Evolutionary conservation across 2,329 filamentous ascomycete genomes (phyloP), one percentile per base, ranked within the genome.

Genomic region (Exophiala sp.): DNA sequence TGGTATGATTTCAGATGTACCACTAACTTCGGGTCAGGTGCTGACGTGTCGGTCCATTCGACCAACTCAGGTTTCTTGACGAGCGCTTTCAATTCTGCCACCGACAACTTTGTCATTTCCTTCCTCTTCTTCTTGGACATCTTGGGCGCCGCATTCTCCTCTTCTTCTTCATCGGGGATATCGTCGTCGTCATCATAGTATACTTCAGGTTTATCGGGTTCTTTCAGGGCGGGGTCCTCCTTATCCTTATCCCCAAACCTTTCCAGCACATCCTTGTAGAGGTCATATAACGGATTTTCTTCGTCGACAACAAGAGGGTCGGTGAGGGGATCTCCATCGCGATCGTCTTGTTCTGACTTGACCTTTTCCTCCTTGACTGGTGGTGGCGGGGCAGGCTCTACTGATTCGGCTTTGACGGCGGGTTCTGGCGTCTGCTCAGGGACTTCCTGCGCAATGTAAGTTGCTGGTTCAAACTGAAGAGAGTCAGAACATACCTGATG

Each of bases 91-190:
- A 98, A 79, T 69, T 97, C 89, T 42, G 93, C 93, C 52, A 98
- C 88, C 5, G 91, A 95, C 24, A 97, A 75, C 69, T 94, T 95
- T 71, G 86, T 94, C 65, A 89, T 77, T 70, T 86, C 82, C 73
- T 97, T 98, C 60, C 86, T 80, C 70, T 94, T 91, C 76, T 95
- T 96, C 71, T 96, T 97, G 23, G 90, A 96, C 21, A 97, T 68
- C 61, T 86, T 91, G 7, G 80, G 75, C 60, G 78, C 77, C 53
- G 77, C 78, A 59, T 86, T 81, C 43, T 79, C 79, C 44, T 80
- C 79, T 50, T 94, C 88, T 38, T 88, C 86, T 64, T 93, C 88
- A 56, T 87, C 85, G 5, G 88, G 87, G 56, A 95, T 89, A 50
- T 90, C 86, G 63, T 91, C 83, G 56, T 94, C 86, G 55, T 94